Evolutionary conservation across 345 rosid genomes (phyloP).

Genomic region (Isatis tinctoria): DNA sequence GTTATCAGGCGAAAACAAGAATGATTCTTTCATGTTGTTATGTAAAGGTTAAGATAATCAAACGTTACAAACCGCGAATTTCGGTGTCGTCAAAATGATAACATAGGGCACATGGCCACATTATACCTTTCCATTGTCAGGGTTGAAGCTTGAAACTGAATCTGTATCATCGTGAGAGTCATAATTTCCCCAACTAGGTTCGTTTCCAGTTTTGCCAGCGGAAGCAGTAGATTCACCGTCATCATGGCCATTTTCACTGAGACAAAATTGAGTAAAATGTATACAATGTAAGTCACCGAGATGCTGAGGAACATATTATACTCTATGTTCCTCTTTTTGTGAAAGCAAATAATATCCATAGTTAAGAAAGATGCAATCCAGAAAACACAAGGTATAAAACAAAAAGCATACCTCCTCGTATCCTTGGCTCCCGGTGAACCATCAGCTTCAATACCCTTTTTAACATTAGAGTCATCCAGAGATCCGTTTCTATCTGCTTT

Average conservation of each 20-base stretch:
- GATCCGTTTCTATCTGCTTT: slow-evolving; percentile 41
- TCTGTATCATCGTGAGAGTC: slow-evolving; percentile 64
- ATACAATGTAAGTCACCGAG: not conserved
- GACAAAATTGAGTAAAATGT: not conserved
- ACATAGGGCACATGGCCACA: no score
- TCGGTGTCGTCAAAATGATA: not conserved
- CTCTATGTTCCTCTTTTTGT: not conserved
- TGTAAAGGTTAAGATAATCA: not conserved
- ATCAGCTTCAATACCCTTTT: slow-evolving; percentile 43
- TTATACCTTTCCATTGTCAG: slow-evolving; percentile 48
- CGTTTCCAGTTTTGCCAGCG: slow-evolving; percentile 58
- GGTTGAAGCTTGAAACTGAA: slow-evolving; percentile 64
- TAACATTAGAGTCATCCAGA: slow-evolving; percentile 45
- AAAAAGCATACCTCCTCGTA: slow-evolving; percentile 35
- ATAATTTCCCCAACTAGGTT: slow-evolving; percentile 35
- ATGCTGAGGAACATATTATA: not conserved
- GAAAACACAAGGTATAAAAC: not conserved
- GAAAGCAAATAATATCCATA: not conserved
- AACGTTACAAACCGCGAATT: not conserved
- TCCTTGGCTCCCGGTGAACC: slow-evolving; percentile 53
- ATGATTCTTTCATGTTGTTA: not conserved
- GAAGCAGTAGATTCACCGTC: slow-evolving; percentile 49
- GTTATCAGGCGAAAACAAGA: not conserved
- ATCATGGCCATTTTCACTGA: slow-evolving; percentile 60
- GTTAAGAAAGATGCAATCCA: not conserved